phyloP scores from a whole-genome alignment of 306 rosid species.

The Myrica gale region DNA sequence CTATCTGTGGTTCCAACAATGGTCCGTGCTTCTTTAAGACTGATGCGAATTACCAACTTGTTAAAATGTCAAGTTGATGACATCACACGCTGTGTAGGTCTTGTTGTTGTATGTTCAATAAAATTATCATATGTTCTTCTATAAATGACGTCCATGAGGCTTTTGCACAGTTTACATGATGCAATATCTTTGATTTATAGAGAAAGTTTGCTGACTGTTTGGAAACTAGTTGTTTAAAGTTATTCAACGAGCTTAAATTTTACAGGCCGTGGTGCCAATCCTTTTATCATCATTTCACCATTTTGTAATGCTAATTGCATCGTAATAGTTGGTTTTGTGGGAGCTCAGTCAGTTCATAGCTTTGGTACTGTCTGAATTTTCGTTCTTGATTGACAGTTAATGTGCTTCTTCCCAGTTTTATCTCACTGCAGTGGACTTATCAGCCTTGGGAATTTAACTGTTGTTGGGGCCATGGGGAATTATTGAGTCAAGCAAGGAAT shows the following conservation, averaged over 20 bases:
- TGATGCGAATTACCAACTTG: background rate
- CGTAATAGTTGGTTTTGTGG: too few relatives aligned
- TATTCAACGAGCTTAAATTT: background rate
- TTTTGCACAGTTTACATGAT: background rate
- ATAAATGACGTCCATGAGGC: background rate
- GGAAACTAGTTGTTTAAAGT: background rate
- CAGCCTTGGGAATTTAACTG: background rate
- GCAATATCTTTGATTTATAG: background rate
- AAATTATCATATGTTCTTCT: background rate
- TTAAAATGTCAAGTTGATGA: conserved; percentile 11
- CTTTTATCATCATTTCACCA: background rate
- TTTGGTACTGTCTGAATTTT: background rate
- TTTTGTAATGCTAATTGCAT: background rate
- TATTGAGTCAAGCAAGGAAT: background rate
- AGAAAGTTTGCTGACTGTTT: background rate
- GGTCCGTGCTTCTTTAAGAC: background rate
- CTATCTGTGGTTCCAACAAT: background rate
- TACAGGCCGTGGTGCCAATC: background rate
- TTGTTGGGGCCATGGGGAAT: background rate
- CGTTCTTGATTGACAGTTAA: background rate
- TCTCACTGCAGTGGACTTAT: background rate
- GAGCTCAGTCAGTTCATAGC: background rate
- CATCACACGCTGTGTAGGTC: background rate
- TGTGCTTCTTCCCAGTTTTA: background rate
- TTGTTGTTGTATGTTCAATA: background rate